Evolutionary conservation across 208 protist genomes (phyloP), one percentile per base, ranked within the genome.

Genomic region (Crithidia fasciculata): DNA sequence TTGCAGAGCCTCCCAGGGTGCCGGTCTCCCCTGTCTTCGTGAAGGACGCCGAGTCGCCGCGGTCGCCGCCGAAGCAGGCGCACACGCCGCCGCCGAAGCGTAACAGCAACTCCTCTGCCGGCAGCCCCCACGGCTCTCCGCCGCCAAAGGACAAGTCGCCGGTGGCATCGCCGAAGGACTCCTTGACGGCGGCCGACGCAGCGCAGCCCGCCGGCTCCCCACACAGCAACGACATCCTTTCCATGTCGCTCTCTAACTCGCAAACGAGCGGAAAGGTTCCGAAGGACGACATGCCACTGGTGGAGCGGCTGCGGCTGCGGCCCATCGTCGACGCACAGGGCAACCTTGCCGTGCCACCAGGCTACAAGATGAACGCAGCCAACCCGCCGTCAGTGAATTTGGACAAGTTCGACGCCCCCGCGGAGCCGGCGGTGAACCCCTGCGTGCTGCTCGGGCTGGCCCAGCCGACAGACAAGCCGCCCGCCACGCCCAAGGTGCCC

Each of bases 371-470:
- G 39, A 73, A 70, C 47, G 39, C 52, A 43, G 57, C 10, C 55
- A 74, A 72, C 49, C 71, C 74, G n/a, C 55, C 74, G 3, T 67
- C 36, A 6, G 70, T 85, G 16, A 67, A 74, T 56, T 41, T 81
- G 19, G 57, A 76, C 18, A 74, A 62, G 52, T 76, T 84, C 69
- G 76, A 84, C 57, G 54, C 58, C 19, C 16, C 53, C 7, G 61
- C 71, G 10, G 43, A 80, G 8, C 74, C 74, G 8, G 37, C 66
- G 6, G 72, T 69, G 37, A 79, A 81, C 47, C 56, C 78, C 41
- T 76, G 75, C 52, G 83, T 82, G 54, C 57, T 82, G 58, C 44
- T 88, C 8, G 83, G 80, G 3, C 74, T 88, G 4, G 66, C 83
- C 8, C 40, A 78, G 72, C 57, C 74, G 13, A 62, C 65, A 9